Conservation (phyloP, 148 eudicot species). For the Nepenthes gracilis region DNA sequence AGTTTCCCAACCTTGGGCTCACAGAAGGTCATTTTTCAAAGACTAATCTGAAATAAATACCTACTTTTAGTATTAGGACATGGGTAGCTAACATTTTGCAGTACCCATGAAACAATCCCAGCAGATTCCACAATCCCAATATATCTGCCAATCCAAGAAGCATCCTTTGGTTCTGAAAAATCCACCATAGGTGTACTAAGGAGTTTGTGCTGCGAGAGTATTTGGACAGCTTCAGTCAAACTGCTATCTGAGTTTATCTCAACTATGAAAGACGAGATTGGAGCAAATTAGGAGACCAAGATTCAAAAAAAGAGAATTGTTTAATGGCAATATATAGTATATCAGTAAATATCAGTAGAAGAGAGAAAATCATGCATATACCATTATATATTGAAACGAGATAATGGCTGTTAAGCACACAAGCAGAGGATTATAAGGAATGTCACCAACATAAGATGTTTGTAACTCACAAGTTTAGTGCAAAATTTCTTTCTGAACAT, state of each 20-base stretch:
- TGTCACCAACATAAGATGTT: no score
- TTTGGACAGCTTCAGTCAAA: conserved; percentile 73
- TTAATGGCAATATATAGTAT: no score
- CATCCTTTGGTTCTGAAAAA: conserved; percentile 61
- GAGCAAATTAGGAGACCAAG: neutral
- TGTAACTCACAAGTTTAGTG: no score
- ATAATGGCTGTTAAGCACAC: no score
- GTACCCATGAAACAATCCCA: conserved; percentile 92
- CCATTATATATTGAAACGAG: no score
- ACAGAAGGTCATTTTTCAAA: neutral
- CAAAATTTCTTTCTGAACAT: no score
- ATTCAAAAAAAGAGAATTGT: neutral
- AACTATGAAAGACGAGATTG: conserved; percentile 26
- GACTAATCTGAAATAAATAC: neutral
- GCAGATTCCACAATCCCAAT: conserved; percentile 86
- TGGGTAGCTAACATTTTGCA: conserved; percentile 60
- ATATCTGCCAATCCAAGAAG: conserved; percentile 91
- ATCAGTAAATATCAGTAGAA: neutral
- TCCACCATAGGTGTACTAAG: conserved; percentile 91
- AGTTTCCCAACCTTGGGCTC: neutral
- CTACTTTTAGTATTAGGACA: neutral
- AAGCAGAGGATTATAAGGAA: no score
- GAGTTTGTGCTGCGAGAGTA: conserved; percentile 62
- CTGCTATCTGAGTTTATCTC: conserved; percentile 80
- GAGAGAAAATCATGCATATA: no score